Evolutionary conservation across 2,329 filamentous ascomycete genomes (phyloP), one percentile per base, ranked within the genome.

Genomic region (Raffaelea deltoideospora): DNA sequence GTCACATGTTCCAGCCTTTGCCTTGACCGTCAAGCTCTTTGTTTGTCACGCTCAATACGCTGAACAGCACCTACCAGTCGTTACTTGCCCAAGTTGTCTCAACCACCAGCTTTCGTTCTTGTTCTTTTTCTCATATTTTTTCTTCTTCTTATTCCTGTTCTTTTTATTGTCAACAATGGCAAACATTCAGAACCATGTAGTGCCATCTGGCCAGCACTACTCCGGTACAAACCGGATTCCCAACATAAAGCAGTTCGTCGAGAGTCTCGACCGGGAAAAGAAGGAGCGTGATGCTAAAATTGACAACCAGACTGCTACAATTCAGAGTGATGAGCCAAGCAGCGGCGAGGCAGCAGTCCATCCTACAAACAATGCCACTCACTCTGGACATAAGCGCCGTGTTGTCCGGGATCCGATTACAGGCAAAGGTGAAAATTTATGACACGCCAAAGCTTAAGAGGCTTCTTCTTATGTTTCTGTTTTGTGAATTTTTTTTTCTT

Each of bases 341-440:
- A n/a, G n/a, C n/a, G n/a, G n/a, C n/a, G n/a, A n/a, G n/a, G n/a
- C n/a, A n/a, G n/a, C n/a, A n/a, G n/a, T n/a, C n/a, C n/a, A n/a
- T n/a, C n/a, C n/a, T n/a, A n/a, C n/a, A n/a, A n/a, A n/a, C n/a
- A n/a, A n/a, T n/a, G n/a, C n/a, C n/a, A n/a, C n/a, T n/a, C n/a
- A n/a, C n/a, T n/a, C n/a, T n/a, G n/a, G n/a, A n/a, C 59, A 57
- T 34, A 59, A 62, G 39, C 76, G 86, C 26, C 85, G 83, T 15
- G 61, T 56, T 8, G 87, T 94, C 31, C 85, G 81, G 1, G 88
- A 96, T 53, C 88, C 88, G 0, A 83, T 84, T 0, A 95, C 88
- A 0, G 86, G 86, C 17, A 80, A 76, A 35, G 41, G 41, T 41
- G 13, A n/a, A n/a, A n/a, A n/a, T n/a, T 3, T 34, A 22, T 11